A percentile compares a stretch with the other conserved stretches of the same genome.
Evolutionary conservation across 176 grass and related monocot genomes (phyloP).

Genomic region (Oryza officinalis): DNA sequence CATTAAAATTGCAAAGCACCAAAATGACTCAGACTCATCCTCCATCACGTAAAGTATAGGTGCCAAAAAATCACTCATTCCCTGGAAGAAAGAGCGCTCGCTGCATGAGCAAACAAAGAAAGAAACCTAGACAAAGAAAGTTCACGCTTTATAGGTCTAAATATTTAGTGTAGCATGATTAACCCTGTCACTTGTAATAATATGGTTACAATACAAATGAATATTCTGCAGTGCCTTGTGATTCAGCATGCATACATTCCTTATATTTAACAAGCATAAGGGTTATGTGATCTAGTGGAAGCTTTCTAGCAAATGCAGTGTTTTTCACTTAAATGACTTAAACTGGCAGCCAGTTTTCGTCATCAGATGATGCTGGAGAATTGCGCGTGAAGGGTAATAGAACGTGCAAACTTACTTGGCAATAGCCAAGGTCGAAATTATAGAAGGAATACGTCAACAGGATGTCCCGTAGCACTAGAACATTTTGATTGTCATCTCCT

Average conservation of each 20-base stretch:
- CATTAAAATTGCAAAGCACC: conserved; percentile 96
- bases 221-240: not conserved
- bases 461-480: conserved; percentile 86
- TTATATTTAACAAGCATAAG: not conserved
- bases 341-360: not conserved
- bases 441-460: conserved; percentile 97
- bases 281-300: not conserved
- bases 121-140: not conserved
- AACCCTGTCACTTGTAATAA: not conserved
- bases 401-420: conserved; percentile 71
- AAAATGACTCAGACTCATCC: conserved; percentile 89
- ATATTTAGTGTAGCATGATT: not conserved
- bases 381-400: not conserved
- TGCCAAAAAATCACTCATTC: conserved; percentile 95
- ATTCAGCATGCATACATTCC: not conserved
- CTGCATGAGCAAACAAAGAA: conserved; percentile 5
- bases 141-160: not conserved
- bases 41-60: conserved; percentile 91
- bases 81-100: conserved; percentile 50
- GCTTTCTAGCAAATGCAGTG: conserved; percentile 2
- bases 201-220: conserved; percentile 14
- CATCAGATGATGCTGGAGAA: not conserved
- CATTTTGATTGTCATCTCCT: conserved; percentile 96
- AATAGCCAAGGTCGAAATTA: conserved; percentile 99
- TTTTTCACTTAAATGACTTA: conserved; percentile 12